These are phyloP conservation scores for Fusarium sp. DNA, from an alignment of 2,329 filamentous ascomycete genomes.

Conservation along the genomic window DNA sequence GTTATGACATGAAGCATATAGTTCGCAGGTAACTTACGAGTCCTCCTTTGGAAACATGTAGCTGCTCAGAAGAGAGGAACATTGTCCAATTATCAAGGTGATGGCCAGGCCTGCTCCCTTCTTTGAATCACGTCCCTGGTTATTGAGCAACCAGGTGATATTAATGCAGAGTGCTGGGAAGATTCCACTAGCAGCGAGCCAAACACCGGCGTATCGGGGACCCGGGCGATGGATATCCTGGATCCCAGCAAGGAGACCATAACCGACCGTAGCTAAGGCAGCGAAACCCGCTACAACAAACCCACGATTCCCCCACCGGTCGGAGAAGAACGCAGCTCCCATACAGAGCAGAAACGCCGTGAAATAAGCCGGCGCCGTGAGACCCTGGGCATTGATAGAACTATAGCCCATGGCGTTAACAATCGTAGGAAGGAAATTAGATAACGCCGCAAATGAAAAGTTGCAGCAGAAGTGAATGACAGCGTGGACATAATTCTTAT, in stretches of 20 bases:
- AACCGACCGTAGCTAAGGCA: background rate
- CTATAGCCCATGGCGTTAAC: conserved; percentile 10
- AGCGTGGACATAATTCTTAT: conserved; percentile 27
- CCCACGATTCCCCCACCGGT: conserved; percentile 15
- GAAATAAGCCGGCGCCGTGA: conserved; percentile 17
- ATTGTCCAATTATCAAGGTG: conserved; percentile 11
- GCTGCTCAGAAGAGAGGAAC: conserved; percentile 29
- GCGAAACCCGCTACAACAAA: background rate
- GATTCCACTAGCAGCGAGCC: conserved; percentile 15
- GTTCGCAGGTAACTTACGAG: background rate
- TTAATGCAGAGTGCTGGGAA: conserved; percentile 16
- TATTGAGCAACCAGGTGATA: conserved; percentile 27
- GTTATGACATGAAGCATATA: rapidly evolving
- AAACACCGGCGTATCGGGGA: conserved; percentile 13
- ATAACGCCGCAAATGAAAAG: conserved; percentile 26
- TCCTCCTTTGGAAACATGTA: conserved; percentile 22
- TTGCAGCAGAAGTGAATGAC: conserved; percentile 37
- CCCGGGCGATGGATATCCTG: background rate
- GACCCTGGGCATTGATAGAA: conserved; percentile 12
- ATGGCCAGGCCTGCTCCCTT: conserved; percentile 16
- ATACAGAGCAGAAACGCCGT: conserved; percentile 11
- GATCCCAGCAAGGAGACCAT: background rate
- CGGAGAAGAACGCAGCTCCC: conserved; percentile 16
- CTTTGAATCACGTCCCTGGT: conserved; percentile 28
- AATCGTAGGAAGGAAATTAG: conserved; percentile 33